Conservation (phyloP, 208 protist genomes). For the Leishmania mexicana region DNA sequence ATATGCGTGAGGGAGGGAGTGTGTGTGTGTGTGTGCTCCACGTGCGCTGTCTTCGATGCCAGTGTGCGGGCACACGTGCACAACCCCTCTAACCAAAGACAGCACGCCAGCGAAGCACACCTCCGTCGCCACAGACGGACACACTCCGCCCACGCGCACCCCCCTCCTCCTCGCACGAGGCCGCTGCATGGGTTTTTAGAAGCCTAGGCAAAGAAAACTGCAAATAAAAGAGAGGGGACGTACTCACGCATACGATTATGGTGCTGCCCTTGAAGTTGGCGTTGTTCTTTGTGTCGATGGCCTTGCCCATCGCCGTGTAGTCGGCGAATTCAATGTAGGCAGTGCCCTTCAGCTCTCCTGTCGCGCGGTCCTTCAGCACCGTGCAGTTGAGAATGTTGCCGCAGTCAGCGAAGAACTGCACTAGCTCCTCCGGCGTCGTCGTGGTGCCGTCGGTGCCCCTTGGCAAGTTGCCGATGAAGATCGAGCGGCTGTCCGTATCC, state of each 20-base stretch:
- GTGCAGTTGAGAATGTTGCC: constrained; percentile 87
- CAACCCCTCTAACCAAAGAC: not conserved
- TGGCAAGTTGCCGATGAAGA: constrained; percentile 86
- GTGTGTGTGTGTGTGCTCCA: not conserved
- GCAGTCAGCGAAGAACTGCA: constrained; percentile 81
- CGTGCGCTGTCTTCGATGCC: not conserved
- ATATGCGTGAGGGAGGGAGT: not conserved
- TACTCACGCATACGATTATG: constrained; percentile 87
- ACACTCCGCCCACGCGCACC: not conserved
- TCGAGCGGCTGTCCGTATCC: constrained; percentile 83
- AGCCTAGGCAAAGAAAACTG: not conserved
- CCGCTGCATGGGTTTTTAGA: not conserved
- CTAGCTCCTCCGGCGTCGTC: constrained; percentile 82
- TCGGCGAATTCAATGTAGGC: constrained; percentile 87
- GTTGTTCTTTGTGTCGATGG: constrained; percentile 88
- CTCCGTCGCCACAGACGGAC: not conserved
- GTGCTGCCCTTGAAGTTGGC: constrained; percentile 83
- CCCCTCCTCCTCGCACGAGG: not conserved
- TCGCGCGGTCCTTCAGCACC: constrained; percentile 74
- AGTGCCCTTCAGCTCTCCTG: constrained; percentile 80
- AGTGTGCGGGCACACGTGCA: not conserved
- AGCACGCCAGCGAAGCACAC: not conserved
- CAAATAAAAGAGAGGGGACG: constrained; percentile 16
- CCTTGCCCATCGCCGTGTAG: constrained; percentile 79
- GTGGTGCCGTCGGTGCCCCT: constrained; percentile 65